Evolutionary conservation across 2,329 filamentous ascomycete species (phyloP), one percentile per base, ranked within the genome.

Genomic region (Podosphaera xanthii): DNA sequence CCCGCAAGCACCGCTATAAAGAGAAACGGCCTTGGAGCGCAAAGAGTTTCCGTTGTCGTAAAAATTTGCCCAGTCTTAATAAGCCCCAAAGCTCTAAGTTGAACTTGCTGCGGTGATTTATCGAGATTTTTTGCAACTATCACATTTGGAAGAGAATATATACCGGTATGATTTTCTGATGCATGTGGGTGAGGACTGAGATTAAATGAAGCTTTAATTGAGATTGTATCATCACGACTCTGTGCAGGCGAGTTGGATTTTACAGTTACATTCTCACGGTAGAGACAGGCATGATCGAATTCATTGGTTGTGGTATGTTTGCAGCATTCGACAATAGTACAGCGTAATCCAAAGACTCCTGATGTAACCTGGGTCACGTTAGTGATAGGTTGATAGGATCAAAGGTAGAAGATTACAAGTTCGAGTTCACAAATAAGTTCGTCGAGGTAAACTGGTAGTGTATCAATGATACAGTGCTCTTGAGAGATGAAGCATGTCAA

Each of bases 401-500:
- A 7, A 10, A 10, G 14, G 46, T 40, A 10, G 33, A 6, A 33
- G 60, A 67, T 48, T 71, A 87, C 85, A 67, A 92, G 73, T 62
- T 80, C 77, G 31, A 95, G 74, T 70, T 94, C 88, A 58, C 80
- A 76, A 50, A 83, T 76, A n/a, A 94, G 74, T 63, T 82, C 77
- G 69, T 85, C 76, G 60, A 91, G 72, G 58, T 75, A 72, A 42
- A 78, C 73, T 3, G 73, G 69, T 2, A 82, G 78, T 14, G 87
- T 86, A 71, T 88, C 84, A 67, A 97, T 81, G 65, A 97, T 82
- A 72, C 88, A 95, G 70, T 97, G 90, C 70, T 95, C 86, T 64
- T 83, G 79, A 61, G 83, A 82, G 62, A 89, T 77, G 58, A 97
- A 78, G 68, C 85, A 90, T 57, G 96, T 79, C 48, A 97, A 77